Conservation (phyloP, 495 filamentous ascomycete genomes). For the Daldinia bambusicola region DNA sequence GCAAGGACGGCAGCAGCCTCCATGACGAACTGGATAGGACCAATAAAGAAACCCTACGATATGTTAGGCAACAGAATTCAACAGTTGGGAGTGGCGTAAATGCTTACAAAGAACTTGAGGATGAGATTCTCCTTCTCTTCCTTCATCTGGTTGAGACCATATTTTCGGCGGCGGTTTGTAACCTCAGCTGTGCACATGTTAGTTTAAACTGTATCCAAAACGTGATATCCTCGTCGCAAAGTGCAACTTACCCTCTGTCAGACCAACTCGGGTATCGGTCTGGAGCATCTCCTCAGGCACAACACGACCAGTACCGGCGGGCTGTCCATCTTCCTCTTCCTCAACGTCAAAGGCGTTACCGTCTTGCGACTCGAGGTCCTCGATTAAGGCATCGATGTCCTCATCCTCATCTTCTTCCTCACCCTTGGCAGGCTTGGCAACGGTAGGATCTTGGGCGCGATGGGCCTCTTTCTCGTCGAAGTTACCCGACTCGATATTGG, state of each 20-base stretch:
- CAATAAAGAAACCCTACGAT: slow-evolving; percentile 74
- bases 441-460: slow-evolving; percentile 37
- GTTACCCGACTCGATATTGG: slow-evolving; percentile 64
- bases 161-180: slow-evolving; percentile 73
- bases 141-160: slow-evolving; percentile 88
- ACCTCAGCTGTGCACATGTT: slow-evolving; percentile 64
- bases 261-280: slow-evolving; percentile 75
- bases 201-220: background rate
- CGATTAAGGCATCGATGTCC: slow-evolving; percentile 83
- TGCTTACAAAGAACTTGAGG: slow-evolving; percentile 75
- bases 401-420: slow-evolving; percentile 72
- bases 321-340: slow-evolving; percentile 57
- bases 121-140: slow-evolving; percentile 87
- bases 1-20: slow-evolving; percentile 82
- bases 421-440: slow-evolving; percentile 48
- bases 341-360: slow-evolving; percentile 70
- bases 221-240: background rate
- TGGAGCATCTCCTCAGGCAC: slow-evolving; percentile 74
- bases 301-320: slow-evolving; percentile 62
- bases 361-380: slow-evolving; percentile 82
- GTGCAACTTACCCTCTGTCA: slow-evolving; percentile 62
- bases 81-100: background rate
- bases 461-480: slow-evolving; percentile 66
- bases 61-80: slow-evolving; percentile 13
- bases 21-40: slow-evolving; percentile 95